These are phyloP conservation scores for Amauroascus niger DNA, from an alignment of 2,329 filamentous ascomycete species.

Conservation along the genomic window DNA sequence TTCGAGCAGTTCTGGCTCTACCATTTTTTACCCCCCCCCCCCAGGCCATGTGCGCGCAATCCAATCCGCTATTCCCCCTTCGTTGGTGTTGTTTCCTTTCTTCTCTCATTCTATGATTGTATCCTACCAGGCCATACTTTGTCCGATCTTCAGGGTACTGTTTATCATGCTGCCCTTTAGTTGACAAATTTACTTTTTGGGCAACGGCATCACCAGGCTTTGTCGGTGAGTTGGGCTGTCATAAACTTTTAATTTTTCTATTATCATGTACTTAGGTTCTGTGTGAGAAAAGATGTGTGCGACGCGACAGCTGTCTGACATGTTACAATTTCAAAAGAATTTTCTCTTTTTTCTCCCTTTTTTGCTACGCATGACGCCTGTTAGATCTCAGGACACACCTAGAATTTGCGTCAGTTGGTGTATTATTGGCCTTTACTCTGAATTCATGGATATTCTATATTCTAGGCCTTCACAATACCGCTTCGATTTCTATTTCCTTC, in stretches of 20 bases:
- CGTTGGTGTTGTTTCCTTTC: neutral
- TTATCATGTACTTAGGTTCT: slow-evolving; percentile 10
- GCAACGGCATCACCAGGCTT: slow-evolving; percentile 7
- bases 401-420: no score
- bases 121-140: slow-evolving; percentile 9
- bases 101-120: slow-evolving; percentile 10
- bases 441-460: neutral
- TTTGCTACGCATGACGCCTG: neutral
- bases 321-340: neutral
- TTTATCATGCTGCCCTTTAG: neutral
- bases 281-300: neutral
- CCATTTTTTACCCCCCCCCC: slow-evolving; percentile 16
- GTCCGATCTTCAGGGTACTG: slow-evolving; percentile 3
- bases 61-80: slow-evolving; percentile 25
- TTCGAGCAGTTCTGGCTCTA: slow-evolving; percentile 11
- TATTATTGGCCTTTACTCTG: neutral
- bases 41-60: slow-evolving; percentile 4
- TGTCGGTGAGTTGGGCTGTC: slow-evolving; percentile 4
- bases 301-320: neutral
- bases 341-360: neutral
- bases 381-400: neutral
- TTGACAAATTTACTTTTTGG: neutral
- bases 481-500: no score
- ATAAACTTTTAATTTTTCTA: slow-evolving; percentile 8
- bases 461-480: no score